Base-by-base conservation (phyloP, 192 early-diverging fungal species). In the Chytriomyces confervae region DNA sequence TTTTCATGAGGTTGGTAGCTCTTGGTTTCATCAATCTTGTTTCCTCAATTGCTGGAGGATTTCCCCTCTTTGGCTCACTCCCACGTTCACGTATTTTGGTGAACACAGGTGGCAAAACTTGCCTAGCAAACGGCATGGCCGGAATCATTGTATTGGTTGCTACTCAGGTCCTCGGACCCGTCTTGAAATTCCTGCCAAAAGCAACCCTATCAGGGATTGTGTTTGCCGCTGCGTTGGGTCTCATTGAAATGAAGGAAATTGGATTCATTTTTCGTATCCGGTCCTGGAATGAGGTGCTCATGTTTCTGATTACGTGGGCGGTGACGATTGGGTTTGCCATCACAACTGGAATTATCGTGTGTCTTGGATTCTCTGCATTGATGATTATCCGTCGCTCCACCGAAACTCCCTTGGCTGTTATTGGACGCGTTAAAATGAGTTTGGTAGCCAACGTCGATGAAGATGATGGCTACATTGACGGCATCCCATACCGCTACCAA, bases 81-180 rank as follows among this genome's bases (percentile, higher is more conserved):
- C 92, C 96, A 8, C 91, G 96, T 61, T 97, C 95, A 78, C 91
- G 93, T 78, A 91, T 97, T 72, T 92, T 94, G 57, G 95, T 96
- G 74, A 88, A 87, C 66, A 91, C 95, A 9, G 93, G 92, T 44
- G 95, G 93, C 3, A 86, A 83, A 24, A 94, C 95, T 61, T 95
- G 93, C 74, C 77, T 97, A 29, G 87, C 93, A 0, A 91, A 92
- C 6, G 80, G 95, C 7, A 85, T 96, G 65, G 84, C 93, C 7
- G 91, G 88, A 1, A 53, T 86, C 0, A 77, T 96, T 57, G 94
- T 95, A 2, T 80, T 93, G 11, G 71, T 94, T 7, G 89, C 93
- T 61, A 89, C 95, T 47, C 85, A 93, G 27, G 88, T 91, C 72
- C 76, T 95, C 23, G 81, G 93, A 46, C 91, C 91, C 0, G 89